Evolutionary conservation across 768 basidiomycete genomes (phyloP), one percentile per base, ranked within the genome.

Genomic region (Collybia sordida): DNA sequence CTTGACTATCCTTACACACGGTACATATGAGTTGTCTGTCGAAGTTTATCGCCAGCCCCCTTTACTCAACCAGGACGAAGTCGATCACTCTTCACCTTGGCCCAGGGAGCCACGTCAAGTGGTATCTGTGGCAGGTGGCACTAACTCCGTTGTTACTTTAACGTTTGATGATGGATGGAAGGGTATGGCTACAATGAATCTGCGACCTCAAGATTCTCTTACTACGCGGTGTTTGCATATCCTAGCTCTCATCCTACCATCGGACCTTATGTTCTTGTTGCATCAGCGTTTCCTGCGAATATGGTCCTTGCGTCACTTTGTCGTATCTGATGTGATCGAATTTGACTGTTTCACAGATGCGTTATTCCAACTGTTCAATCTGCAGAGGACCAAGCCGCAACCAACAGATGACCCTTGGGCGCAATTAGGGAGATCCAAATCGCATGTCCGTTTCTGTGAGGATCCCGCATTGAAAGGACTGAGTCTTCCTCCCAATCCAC

Each of bases 1-100:
- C 7, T 64, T 92, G 8, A 64, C 70, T 0, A 60, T 93, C 3
- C 65, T 87, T 34, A 89, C 85, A 0, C 86, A 89, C 54, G 88
- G 85, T 1, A 56, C 63, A 17, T 60, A 63, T 37, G 72, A 75
- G 55, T 49, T 82, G 8, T 71, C 74, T 19, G 61, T 80, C 17
- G 56, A 63, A 34, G 28, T 79, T 19, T 45, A 45, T 17, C 43
- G 51, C 22, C 56, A 59, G 22, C 56, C 48, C 22, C 57, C 51
- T 12, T 28, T 35, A 9, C 39, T 62, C 51, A 31, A 61, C 51
- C 61, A 69, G 17, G 42, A 54, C 12, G 62, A 67, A 38, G 43
- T 51, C 7, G 52, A 54, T 9, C 27, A 12, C 18, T 21, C 52
- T 37, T 45, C 42, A 38, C 14, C 14, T 31, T 31, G 5, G 31